Base-by-base conservation (phyloP, 495 filamentous ascomycete species). In the Neurospora africana region DNA sequence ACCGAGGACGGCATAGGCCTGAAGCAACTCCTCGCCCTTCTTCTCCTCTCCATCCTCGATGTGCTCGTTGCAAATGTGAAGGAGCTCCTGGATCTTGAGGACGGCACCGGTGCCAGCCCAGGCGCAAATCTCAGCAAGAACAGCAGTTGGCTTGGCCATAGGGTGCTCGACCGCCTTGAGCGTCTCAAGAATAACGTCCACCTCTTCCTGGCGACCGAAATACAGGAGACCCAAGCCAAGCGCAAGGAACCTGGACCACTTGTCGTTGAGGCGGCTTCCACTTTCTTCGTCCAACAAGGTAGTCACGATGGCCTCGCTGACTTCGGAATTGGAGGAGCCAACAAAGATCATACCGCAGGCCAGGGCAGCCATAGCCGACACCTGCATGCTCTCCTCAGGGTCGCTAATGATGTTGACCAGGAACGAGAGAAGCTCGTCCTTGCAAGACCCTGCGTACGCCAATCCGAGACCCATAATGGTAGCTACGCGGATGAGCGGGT, bases 91-190 rank as follows among this genome's bases (percentile, higher is more conserved):
- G 72, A 98, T 86, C 86, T 98, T 98, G 70, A 98, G 85, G 27
- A 99, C 95, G 8, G 95, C 95, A 41, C 96, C 95, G 41, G 95
- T 98, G 47, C 95, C 95, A 40, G 95, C 96, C 92, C 94, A 99
- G 36, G 95, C 95, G 76, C 96, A 98, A 65, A 97, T 95, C 72
- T 96, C 94, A 21, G 93, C 93, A 67, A 99, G 89, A 6, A 98
- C 93, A 4, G 91, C 87, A 9, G 94, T 95, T 13, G 94, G 91
- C 82, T 94, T 93, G 23, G 91, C 91, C 90, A 97, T 97, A 36
- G 95, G 94, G 76, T 98, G 94, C 68, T 97, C 93, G 68, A 97
- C 92, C 10, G 91, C 95, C 83, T 98, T 98, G 38, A 99, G 86
- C 0, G 95, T 96, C 81, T 98, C 95, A 23, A 97, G 82, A 69